Percentiles rank a stretch among this genome's conserved stretches.
Evolutionary conservation across 257 asterid species (phyloP).

Genomic region (Penstemon eatonii): DNA sequence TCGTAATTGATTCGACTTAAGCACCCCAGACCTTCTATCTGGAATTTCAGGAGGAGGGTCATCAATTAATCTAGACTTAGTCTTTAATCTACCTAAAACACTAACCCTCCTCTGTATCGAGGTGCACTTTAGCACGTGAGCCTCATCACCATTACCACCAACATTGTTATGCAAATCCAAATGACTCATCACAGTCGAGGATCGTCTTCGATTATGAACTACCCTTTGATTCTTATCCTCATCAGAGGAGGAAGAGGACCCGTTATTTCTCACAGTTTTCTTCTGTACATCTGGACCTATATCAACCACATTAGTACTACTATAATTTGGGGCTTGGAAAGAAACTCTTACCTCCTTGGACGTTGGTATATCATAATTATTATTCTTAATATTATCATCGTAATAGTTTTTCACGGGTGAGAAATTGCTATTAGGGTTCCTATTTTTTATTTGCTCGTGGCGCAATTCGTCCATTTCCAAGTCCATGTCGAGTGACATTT

Average conservation of each 20-base stretch:
- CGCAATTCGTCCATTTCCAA: conserved; percentile 47
- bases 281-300: conserved; percentile 29
- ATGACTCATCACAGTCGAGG: background rate
- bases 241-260: conserved; percentile 34
- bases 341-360: conserved; percentile 48
- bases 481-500: conserved; percentile 45
- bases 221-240: conserved; percentile 27
- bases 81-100: conserved; percentile 40
- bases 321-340: conserved; percentile 32
- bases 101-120: conserved; percentile 45
- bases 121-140: conserved; percentile 43
- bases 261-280: background rate
- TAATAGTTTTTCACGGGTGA: background rate
- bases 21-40: conserved; percentile 36
- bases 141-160: conserved; percentile 16
- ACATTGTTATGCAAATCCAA: background rate
- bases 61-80: conserved; percentile 53
- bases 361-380: background rate
- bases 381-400: no score
- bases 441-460: background rate
- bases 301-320: conserved; percentile 24
- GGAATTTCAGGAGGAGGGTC: conserved; percentile 41
- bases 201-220: conserved; percentile 24
- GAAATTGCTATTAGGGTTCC: background rate
- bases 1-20: conserved; percentile 32